Evolutionary conservation across 169 alveolate genomes (phyloP).

Genomic region (Plasmodium relictum): DNA sequence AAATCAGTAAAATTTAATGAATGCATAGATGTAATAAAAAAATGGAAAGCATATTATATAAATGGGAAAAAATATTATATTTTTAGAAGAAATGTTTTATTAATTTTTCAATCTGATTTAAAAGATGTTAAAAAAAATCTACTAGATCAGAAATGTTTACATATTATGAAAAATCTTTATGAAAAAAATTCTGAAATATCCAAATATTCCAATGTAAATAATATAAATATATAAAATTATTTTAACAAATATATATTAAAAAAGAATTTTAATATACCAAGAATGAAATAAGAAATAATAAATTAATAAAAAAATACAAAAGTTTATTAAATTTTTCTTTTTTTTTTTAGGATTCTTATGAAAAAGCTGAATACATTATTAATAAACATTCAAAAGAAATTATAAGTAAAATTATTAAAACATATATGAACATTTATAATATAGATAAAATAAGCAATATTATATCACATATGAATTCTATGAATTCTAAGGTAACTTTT

Average conservation of each 20-base stretch:
- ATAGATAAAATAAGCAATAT: slow-evolving; percentile 57
- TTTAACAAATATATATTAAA: not conserved
- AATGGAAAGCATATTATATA: slow-evolving; percentile 44
- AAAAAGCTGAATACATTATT: slow-evolving; percentile 69
- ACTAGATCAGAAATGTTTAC: slow-evolving; percentile 35
- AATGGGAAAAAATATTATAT: slow-evolving; percentile 33
- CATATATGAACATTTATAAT: slow-evolving; percentile 65
- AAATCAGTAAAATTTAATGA: slow-evolving; percentile 37
- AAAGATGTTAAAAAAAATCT: slow-evolving; percentile 23
- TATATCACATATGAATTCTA: slow-evolving; percentile 68
- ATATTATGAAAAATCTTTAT: slow-evolving; percentile 30
- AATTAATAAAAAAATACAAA: not conserved
- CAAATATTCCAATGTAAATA: slow-evolving; percentile 43
- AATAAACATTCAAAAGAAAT: slow-evolving; percentile 75
- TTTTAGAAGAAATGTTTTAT: slow-evolving; percentile 42
- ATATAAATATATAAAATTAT: not conserved
- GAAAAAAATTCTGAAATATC: slow-evolving; percentile 23
- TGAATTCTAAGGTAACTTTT: slow-evolving; percentile 50
- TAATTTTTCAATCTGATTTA: slow-evolving; percentile 61
- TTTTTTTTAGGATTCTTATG: slow-evolving; percentile 49
- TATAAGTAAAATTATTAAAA: slow-evolving; percentile 61
- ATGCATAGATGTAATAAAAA: slow-evolving; percentile 33
- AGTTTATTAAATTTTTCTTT: not conserved
- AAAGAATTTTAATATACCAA: no score
- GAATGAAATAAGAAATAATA: not conserved